Evolutionary conservation across 2,329 filamentous ascomycete genomes (phyloP).

Genomic region (Sporothrix protearum): DNA sequence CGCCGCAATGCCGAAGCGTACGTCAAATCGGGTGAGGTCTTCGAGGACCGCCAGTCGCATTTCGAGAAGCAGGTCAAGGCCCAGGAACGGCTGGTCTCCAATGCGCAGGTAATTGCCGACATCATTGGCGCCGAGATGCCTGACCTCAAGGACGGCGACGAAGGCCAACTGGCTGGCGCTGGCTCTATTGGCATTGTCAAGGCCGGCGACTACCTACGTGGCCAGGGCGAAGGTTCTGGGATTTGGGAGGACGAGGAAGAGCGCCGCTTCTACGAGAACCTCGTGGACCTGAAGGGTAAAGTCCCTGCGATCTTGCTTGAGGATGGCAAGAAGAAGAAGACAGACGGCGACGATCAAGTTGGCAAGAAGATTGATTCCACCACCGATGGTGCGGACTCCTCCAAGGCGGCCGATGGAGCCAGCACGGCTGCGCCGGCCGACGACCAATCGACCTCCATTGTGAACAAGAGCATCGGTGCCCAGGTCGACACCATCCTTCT

Average conservation of each 20-base stretch:
- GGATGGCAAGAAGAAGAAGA: constrained; percentile 95
- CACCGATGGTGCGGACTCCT: constrained; percentile 30
- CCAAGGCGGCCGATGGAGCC: constrained; percentile 49
- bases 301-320: constrained; percentile 92
- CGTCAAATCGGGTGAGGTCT: constrained; percentile 96
- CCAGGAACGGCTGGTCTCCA: constrained; percentile 84
- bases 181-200: constrained; percentile 90
- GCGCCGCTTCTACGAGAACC: constrained; percentile 93
- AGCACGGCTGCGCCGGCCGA: constrained; percentile 49
- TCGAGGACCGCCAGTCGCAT: constrained; percentile 92
- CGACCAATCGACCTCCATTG: constrained; percentile 88
- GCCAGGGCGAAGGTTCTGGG: constrained; percentile 82
- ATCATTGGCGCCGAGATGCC: constrained; percentile 89
- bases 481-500: constrained; percentile 90
- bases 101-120: constrained; percentile 88
- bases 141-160: constrained; percentile 79
- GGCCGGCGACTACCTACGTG: constrained; percentile 85
- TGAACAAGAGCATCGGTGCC: constrained; percentile 94
- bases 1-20: constrained; percentile 97
- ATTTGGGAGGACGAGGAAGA: constrained; percentile 99
- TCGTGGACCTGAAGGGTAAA: constrained; percentile 92
- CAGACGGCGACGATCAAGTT: constrained; percentile 73
- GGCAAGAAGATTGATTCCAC: constrained; percentile 66
- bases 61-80: constrained; percentile 92
- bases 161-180: constrained; percentile 60